phyloP scores from a whole-genome alignment of 345 rosid genomes.

The Populus simonii region DNA sequence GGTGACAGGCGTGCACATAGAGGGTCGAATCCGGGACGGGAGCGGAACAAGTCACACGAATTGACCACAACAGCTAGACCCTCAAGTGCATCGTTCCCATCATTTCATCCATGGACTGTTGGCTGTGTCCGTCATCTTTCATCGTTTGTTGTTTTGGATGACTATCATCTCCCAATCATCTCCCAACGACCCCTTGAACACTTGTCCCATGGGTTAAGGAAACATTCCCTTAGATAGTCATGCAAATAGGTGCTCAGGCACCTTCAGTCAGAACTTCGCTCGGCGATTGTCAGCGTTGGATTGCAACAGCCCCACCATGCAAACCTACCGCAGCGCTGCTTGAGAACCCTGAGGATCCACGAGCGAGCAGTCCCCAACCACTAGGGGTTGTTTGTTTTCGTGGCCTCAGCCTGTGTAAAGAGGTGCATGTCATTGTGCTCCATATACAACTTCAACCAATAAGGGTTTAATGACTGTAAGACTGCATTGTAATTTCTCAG shows the following conservation, averaged over 20 bases:
- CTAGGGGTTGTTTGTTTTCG: slow-evolving; percentile 24
- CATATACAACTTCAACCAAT: too few species aligned
- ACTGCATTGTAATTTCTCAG: too few species aligned
- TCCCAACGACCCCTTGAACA: not conserved
- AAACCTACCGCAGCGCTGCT: slow-evolving; percentile 75
- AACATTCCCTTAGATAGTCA: not conserved
- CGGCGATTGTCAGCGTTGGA: slow-evolving; percentile 14
- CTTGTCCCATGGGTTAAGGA: not conserved
- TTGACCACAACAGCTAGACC: too few species aligned
- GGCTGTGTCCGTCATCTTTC: not conserved
- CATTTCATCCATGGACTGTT: not conserved
- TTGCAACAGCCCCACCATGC: slow-evolving; percentile 32
- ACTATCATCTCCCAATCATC: not conserved
- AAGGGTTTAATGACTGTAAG: too few species aligned
- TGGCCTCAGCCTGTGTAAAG: too few species aligned
- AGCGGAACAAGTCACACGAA: too few species aligned
- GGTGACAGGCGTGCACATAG: too few species aligned
- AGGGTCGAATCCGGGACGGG: too few species aligned
- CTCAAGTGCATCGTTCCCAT: too few species aligned
- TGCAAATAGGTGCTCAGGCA: not conserved
- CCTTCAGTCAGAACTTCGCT: not conserved
- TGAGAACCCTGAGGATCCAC: slow-evolving; percentile 63
- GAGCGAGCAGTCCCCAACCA: slow-evolving; percentile 74
- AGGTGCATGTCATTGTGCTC: too few species aligned
- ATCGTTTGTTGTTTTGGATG: too few species aligned